Base-by-base conservation (phyloP, 2,329 filamentous ascomycete species). In the Lachnellula arida region DNA sequence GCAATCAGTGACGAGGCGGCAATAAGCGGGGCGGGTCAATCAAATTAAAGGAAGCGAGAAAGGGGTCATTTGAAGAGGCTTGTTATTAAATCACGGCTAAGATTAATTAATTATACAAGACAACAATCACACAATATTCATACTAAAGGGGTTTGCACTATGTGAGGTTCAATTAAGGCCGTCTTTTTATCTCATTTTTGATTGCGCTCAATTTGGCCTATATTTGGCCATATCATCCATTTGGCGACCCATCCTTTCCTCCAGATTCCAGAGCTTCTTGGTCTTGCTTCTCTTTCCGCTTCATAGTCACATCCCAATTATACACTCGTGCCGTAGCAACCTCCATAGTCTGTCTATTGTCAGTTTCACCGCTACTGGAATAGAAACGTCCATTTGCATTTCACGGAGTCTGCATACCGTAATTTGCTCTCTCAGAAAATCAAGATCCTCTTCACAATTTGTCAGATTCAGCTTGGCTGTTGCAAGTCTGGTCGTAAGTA, bases 261-360 rank as follows among this genome's bases (percentile, higher is more conserved):
- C 58, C 59, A 34, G 65, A 66, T 58, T 70, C 70, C 43, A 65
- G 57, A 4, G 64, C 68, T 19, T 73, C 84, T 60, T 84, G 81
- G 40, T 87, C 85, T 3, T 75, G 78, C 72, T 91, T 94, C 59
- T 96, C 91, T 78, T 96, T 97, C 65, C 94, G 81, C 75, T 95
- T 90, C 77, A 96, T 89, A 44, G 93, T 90, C 4, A 99, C 91
- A 68, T 99, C 94, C 93, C 94, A 97, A 74, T 99, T 99, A 74
- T 99, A 97, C n/a, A 99, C 92, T 62, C 94, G 82, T 22, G 94
- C 94, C 42, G 93, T 91, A 4, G 94, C 94, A 35, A 99, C 94
- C 74, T 99, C 94, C 78, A 99, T 87, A n/a, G 54, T 64, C 62
- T 66, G 50, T 58, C 19, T 11, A 25, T 32, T 12, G 53, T 63